Percentiles rank a stretch among this genome's conserved stretches.
These are phyloP conservation scores for Solanum virginianum DNA, from an alignment of 257 asterid genomes.

Conservation along the genomic window DNA sequence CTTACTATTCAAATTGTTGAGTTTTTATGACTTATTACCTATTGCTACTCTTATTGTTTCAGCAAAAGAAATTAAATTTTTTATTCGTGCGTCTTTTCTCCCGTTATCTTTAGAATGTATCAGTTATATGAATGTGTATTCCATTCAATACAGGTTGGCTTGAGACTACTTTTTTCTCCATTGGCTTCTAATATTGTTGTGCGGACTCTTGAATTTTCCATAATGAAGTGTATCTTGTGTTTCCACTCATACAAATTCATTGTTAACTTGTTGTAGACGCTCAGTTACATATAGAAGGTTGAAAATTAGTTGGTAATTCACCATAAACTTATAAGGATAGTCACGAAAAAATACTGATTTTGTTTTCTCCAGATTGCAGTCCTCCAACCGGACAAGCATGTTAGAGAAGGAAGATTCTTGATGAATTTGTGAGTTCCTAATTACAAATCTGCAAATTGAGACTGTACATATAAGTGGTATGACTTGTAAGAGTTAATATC, in stretches of 20 bases:
- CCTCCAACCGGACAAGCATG: too few species aligned
- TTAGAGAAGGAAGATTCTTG: too few species aligned
- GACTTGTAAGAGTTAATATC: too few species aligned
- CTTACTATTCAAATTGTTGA: neutral
- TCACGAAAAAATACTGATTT: neutral
- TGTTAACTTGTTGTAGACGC: neutral
- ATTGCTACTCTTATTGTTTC: neutral
- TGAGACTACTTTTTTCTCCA: constrained; percentile 27
- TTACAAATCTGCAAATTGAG: too few species aligned
- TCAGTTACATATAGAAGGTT: neutral
- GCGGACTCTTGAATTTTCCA: constrained; percentile 18
- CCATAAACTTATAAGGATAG: neutral
- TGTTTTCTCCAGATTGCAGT: too few species aligned
- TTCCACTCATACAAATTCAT: neutral
- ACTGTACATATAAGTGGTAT: too few species aligned
- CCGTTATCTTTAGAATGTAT: neutral
- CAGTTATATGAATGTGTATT: neutral
- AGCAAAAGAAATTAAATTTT: neutral
- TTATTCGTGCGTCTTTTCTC: neutral
- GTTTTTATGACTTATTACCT: neutral
- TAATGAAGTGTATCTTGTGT: neutral
- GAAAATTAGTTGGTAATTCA: neutral
- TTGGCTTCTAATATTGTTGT: constrained; percentile 43
- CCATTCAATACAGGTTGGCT: constrained; percentile 49
- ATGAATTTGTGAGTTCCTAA: too few species aligned